A percentile compares a stretch with the other conserved stretches of the same genome.
Evolutionary conservation across 1,139 yeast species (phyloP).

Genomic region (Yamadazyma diddensiae): DNA sequence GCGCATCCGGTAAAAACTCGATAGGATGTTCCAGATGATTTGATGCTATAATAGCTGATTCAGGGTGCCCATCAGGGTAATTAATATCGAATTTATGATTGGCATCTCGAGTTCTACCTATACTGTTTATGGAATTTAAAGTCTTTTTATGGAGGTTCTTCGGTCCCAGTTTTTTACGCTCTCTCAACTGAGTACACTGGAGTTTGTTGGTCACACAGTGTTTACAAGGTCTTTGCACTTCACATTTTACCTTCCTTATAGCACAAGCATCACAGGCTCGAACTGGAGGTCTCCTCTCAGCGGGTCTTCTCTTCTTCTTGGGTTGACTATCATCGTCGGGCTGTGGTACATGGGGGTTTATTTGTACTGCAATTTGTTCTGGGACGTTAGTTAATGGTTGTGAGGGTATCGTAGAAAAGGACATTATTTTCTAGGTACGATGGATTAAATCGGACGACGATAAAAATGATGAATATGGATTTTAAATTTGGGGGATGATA

Average conservation of each 20-base stretch:
- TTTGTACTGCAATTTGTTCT: neutral
- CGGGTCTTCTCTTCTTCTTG: conserved; percentile 22
- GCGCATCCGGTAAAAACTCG: conserved; percentile 15
- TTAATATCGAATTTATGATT: conserved; percentile 11
- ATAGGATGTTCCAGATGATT: conserved; percentile 17
- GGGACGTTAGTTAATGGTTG: neutral
- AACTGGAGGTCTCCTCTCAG: conserved; percentile 20
- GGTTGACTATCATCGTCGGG: conserved; percentile 11
- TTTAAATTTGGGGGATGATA: neutral
- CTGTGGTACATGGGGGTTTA: neutral
- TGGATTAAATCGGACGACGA: neutral
- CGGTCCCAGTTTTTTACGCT: conserved; percentile 45
- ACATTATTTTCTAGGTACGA: neutral
- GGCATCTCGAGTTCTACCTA: conserved; percentile 15
- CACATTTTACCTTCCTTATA: conserved; percentile 42
- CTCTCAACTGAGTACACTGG: conserved; percentile 36
- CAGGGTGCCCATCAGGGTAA: conserved; percentile 8
- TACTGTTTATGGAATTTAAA: conserved; percentile 29
- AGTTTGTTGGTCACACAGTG: conserved; percentile 37
- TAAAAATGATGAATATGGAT: neutral
- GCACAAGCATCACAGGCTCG: conserved; percentile 48
- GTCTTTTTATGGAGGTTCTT: conserved; percentile 39
- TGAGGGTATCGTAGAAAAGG: neutral
- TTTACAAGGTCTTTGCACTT: conserved; percentile 35
- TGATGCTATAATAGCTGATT: conserved; percentile 13